Base-by-base conservation (phyloP, 129 eudicot species). In the Saussurea involucrata region DNA sequence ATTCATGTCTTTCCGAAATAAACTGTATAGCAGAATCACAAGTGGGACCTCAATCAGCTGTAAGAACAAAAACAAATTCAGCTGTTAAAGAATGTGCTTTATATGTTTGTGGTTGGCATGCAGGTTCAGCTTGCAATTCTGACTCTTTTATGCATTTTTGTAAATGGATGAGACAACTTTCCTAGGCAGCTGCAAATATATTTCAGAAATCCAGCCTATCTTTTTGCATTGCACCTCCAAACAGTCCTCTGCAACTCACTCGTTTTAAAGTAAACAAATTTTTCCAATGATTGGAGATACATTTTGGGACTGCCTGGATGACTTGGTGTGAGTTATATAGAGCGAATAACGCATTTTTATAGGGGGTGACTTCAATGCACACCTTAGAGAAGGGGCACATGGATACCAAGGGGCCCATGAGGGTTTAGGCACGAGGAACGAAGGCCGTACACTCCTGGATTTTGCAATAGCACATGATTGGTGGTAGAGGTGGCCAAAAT, bases 31-130 rank as follows among this genome's bases (percentile, higher is more conserved):
- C 55, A 88, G 78, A 63, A 85, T 85, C 69, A 88, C 89, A 80
- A 88, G 81, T 33, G 87, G 86, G 61, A 87, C 88, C 76, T 82
- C 80, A 74, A 87, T 73, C 36, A 78, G 79, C 98, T 93, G 88
- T 69, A 83, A 66, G n/a, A 78, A 37, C 58, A 72, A 22, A 68
- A 63, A 68, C 66, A 76, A 42, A 76, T 76, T 70, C 66, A 33
- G 57, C 21, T 29, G 32, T 44, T 9, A 66, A n/a, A 18, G 1
- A 20, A 57, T 20, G 21, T 49, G 21, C 58, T 49, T 49, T 49
- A 40, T 40, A 40, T 40, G 49, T 4, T 36, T 40, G 11, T 40
- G 49, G 13, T 7, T 8, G 49, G 13, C 13, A 7, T 8, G 49
- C 49, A 40, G 13, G 49, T 40, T 40, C 13, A 40, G 13, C 3